Conservation (phyloP, 768 basidiomycete genomes). For the Multifurca ochricompacta region DNA sequence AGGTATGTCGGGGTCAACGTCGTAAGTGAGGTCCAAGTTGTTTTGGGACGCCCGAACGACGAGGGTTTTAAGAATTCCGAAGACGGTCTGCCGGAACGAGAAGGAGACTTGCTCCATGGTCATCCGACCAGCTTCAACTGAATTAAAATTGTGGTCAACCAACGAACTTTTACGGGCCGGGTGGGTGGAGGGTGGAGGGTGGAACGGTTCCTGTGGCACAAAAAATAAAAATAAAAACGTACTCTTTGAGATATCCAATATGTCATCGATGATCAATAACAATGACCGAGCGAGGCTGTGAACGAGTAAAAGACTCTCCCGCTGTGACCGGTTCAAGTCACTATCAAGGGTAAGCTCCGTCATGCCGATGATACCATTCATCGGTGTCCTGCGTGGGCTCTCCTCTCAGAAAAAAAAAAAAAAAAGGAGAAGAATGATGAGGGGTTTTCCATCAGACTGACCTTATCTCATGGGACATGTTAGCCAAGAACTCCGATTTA, state of each 20-base stretch:
- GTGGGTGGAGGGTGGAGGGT: too few species aligned
- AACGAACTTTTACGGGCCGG: conserved; percentile 12
- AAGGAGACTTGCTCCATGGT: conserved; percentile 99
- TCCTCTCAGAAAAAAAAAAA: not conserved
- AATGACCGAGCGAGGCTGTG: conserved; percentile 90
- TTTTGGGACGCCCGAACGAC: conserved; percentile 97
- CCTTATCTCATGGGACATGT: conserved; percentile 97
- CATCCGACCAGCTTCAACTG: conserved; percentile 99
- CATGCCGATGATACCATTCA: conserved; percentile 99
- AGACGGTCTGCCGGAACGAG: conserved; percentile 93
- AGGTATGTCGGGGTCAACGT: conserved; percentile 91
- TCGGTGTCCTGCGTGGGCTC: conserved; percentile 81
- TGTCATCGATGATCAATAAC: conserved; percentile 96
- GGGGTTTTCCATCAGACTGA: conserved; percentile 24
- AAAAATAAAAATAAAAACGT: too few species aligned
- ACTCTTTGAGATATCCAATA: conserved; percentile 99
- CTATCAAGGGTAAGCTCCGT: conserved; percentile 96
- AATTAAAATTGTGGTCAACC: conserved; percentile 8
- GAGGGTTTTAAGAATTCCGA: conserved; percentile 95
- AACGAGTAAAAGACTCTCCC: conserved; percentile 92
- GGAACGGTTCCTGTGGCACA: conserved; percentile 29
- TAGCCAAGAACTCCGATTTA: conserved; percentile 97
- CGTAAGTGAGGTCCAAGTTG: conserved; percentile 91
- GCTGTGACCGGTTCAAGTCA: conserved; percentile 87
- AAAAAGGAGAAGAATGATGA: not conserved